These are phyloP conservation scores for Globisporangium yorkense DNA, from an alignment of 352 stramenopile species.

Conservation along the genomic window DNA sequence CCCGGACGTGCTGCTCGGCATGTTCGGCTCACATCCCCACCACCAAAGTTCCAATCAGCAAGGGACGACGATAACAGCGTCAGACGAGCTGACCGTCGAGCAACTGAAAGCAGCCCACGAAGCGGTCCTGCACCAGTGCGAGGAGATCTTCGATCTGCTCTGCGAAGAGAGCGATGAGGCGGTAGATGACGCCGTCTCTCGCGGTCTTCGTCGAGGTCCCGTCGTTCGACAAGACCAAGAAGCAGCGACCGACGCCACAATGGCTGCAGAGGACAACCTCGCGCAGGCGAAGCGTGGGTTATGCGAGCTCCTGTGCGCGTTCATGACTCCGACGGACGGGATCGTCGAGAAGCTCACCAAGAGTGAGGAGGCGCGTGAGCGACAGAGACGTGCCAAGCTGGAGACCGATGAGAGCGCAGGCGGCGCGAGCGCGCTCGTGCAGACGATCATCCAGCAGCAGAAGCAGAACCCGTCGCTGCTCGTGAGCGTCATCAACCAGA, in stretches of 20 bases:
- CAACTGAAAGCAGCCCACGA: constrained; percentile 18
- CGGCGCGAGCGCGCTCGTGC: constrained; percentile 26
- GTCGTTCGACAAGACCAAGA: not conserved
- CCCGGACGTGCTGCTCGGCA: constrained; percentile 39
- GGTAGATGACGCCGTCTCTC: not conserved
- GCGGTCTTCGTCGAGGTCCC: not conserved
- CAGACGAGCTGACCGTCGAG: constrained; percentile 8
- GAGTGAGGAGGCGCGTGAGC: constrained; percentile 28
- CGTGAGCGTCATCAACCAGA: constrained; percentile 55
- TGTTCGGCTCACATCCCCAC: constrained; percentile 16
- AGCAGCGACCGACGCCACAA: not conserved
- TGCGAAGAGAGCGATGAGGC: constrained; percentile 34
- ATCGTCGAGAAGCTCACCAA: constrained; percentile 42
- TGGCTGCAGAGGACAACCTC: not conserved
- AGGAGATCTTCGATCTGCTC: constrained; percentile 57
- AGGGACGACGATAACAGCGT: not conserved
- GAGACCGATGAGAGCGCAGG: constrained; percentile 17
- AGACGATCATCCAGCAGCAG: constrained; percentile 42
- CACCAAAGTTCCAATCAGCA: constrained; percentile 12
- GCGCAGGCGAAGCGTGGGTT: constrained; percentile 22
- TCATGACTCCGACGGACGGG: constrained; percentile 31
- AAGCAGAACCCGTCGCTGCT: constrained; percentile 50
- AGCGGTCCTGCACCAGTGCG: constrained; percentile 33
- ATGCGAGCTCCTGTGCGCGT: constrained; percentile 37
- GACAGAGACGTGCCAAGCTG: constrained; percentile 17